Conservation (phyloP, 305 asterid species). For the Striga hermonthica region DNA sequence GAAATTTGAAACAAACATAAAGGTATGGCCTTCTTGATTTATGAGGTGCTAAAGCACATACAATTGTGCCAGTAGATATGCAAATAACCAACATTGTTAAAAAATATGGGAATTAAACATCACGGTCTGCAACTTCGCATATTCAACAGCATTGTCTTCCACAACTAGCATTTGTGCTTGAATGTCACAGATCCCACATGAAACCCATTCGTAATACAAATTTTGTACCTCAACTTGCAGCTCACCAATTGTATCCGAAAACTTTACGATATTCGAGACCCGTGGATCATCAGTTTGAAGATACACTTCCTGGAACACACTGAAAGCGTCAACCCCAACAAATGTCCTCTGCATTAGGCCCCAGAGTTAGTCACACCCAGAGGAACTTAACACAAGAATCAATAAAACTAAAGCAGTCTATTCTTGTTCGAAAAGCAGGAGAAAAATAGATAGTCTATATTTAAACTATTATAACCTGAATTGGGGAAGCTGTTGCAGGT, state of each 20-base stretch:
- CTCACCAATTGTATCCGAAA: slow-evolving; percentile 75
- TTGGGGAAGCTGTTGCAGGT: slow-evolving; percentile 89
- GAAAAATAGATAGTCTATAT: neutral
- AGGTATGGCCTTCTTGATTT: neutral
- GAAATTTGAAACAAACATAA: neutral
- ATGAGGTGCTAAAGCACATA: neutral
- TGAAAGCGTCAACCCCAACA: slow-evolving; percentile 85
- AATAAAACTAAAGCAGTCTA: neutral
- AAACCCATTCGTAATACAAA: neutral
- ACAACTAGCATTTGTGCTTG: too few relatives aligned
- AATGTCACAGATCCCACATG: too few relatives aligned
- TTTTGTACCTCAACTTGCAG: slow-evolving; percentile 76
- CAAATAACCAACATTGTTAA: neutral
- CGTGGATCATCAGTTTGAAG: slow-evolving; percentile 75
- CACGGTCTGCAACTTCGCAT: too few relatives aligned
- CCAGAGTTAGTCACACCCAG: neutral
- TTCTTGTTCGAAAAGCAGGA: neutral
- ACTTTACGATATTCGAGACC: slow-evolving; percentile 77
- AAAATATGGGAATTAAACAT: neutral
- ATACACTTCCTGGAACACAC: slow-evolving; percentile 82
- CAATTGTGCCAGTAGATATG: neutral
- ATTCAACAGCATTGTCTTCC: too few relatives aligned
- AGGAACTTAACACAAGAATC: neutral
- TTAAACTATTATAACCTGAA: slow-evolving; percentile 49
- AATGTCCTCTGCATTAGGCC: slow-evolving; percentile 66